phyloP scores from a whole-genome alignment of 140 eudicot species.

The Flaveria floridana region DNA sequence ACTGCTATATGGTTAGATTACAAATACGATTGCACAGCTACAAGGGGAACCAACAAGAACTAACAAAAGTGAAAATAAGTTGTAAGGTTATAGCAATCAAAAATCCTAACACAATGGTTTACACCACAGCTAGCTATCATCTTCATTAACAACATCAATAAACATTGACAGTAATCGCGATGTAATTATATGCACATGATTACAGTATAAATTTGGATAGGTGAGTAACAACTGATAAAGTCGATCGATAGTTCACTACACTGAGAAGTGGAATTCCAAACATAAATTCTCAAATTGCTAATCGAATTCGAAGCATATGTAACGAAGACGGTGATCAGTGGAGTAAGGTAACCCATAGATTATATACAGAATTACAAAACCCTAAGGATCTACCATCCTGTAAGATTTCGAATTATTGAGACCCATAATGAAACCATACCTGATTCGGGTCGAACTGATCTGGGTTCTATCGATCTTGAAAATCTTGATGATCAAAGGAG shows the following conservation, averaged over 20 bases:
- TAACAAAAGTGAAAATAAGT: background rate
- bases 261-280: background rate
- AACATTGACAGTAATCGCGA: background rate
- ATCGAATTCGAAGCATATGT: background rate
- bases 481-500: slow-evolving; percentile 1
- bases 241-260: background rate
- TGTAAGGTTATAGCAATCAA: background rate
- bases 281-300: background rate
- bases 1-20: too few relatives aligned
- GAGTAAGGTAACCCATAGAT: background rate
- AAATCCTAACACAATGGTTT: background rate
- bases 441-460: slow-evolving; percentile 9
- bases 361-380: background rate
- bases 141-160: background rate
- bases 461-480: slow-evolving; percentile 17
- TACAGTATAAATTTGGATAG: background rate
- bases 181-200: background rate
- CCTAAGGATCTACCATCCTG: background rate
- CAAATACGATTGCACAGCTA: background rate
- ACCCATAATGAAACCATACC: slow-evolving; percentile 10
- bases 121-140: background rate
- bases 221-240: too few relatives aligned
- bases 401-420: background rate
- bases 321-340: background rate
- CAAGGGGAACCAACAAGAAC: background rate